Conservation (phyloP, 495 filamentous ascomycete species). For the Podospora bellae-mahoneyi region DNA sequence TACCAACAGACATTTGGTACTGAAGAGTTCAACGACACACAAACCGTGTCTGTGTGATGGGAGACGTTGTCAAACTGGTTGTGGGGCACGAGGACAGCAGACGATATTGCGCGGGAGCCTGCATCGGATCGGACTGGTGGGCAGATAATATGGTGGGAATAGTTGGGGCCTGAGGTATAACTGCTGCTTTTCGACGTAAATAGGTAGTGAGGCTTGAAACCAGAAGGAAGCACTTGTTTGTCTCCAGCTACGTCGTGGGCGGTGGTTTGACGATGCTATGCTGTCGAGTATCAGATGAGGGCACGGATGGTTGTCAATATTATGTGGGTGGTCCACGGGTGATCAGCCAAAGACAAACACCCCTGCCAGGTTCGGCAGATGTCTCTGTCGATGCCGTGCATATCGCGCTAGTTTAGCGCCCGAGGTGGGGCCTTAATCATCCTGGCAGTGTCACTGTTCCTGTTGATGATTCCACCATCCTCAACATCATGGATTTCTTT, state of each 20-base stretch:
- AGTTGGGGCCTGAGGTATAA: too few species aligned
- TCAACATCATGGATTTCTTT: background rate
- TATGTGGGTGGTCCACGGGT: too few species aligned
- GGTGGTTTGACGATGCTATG: too few species aligned
- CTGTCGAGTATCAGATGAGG: too few species aligned
- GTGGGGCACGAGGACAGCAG: too few species aligned
- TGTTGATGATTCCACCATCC: background rate
- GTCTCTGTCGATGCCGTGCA: background rate
- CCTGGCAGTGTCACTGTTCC: background rate
- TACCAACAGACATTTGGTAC: background rate
- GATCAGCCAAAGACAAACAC: background rate
- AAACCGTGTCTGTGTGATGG: background rate
- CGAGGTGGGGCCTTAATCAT: background rate
- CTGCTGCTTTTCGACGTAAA: too few species aligned
- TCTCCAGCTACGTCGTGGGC: too few species aligned
- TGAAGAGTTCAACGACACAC: background rate
- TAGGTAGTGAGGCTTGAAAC: too few species aligned
- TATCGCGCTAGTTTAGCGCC: background rate
- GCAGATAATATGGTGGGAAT: too few species aligned
- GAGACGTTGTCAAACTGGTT: background rate
- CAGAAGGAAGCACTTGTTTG: too few species aligned
- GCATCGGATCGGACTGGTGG: background rate
- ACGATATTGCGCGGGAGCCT: background rate
- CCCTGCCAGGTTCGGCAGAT: background rate
- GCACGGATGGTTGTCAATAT: too few species aligned